Evolutionary conservation across 352 stramenopile genomes (phyloP).

Genomic region (Globisporangium megalacanthum): DNA sequence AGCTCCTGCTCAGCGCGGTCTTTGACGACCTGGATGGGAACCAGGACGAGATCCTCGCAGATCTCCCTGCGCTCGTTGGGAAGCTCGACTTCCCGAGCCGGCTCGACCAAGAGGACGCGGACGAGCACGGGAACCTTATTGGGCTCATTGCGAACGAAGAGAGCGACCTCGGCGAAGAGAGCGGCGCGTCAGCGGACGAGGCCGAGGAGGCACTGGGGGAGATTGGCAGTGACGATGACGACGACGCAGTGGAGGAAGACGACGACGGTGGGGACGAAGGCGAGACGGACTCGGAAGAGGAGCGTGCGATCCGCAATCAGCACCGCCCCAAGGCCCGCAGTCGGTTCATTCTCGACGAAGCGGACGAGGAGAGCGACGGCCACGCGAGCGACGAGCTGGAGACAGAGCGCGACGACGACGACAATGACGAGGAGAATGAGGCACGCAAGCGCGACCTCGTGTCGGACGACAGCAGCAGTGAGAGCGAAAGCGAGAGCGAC

Average conservation of each 20-base stretch:
- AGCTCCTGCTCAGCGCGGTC: constrained; percentile 61
- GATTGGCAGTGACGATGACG: constrained; percentile 20
- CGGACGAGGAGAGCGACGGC: constrained; percentile 57
- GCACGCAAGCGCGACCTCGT: constrained; percentile 8
- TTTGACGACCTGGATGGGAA: constrained; percentile 85
- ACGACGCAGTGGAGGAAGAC: constrained; percentile 25
- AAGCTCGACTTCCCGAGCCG: constrained; percentile 76
- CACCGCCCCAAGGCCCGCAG: constrained; percentile 22
- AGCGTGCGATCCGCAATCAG: constrained; percentile 23
- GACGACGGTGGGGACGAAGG: constrained; percentile 50
- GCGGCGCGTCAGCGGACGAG: constrained; percentile 31
- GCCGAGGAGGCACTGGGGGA: constrained; percentile 17
- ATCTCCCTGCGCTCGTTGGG: constrained; percentile 48
- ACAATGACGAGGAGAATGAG: constrained; percentile 20
- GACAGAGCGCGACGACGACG: constrained; percentile 31
- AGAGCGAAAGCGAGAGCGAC: constrained; percentile 12
- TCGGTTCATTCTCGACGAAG: constrained; percentile 79
- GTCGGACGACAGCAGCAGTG: constrained; percentile 2
- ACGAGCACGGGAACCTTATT: constrained; percentile 79
- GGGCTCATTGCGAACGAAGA: constrained; percentile 63
- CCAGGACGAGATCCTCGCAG: constrained; percentile 62
- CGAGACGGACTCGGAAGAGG: constrained; percentile 68
- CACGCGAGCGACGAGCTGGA: constrained; percentile 26
- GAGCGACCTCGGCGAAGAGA: constrained; percentile 58
- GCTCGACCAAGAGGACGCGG: constrained; percentile 72